Base-by-base conservation (phyloP, 208 protist genomes). In the Polymyxa betae region DNA sequence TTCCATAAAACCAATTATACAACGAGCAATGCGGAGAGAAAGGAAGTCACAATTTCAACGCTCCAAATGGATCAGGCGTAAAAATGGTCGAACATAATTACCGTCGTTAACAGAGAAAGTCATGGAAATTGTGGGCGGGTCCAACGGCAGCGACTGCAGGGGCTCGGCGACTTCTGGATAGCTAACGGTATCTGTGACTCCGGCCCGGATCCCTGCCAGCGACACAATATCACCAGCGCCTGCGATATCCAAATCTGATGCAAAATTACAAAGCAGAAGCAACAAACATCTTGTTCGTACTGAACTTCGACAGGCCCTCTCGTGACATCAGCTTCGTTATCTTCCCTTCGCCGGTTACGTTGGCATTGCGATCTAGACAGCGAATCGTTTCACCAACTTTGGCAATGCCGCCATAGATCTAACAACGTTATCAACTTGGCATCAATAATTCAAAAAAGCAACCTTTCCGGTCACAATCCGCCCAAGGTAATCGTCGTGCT, bases 101-200 rank as follows among this genome's bases (percentile, higher is more conserved):
- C 72, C 72, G n/a, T 82, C 72, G n/a, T 82, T 82, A 5, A 82
- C 72, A n/a, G 72, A 82, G n/a, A 82, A 82, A 12, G 72, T 82
- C 72, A 82, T 82, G 35, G 72, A 82, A 82, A 82, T 82, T n/a
- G 72, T 82, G 12, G 72, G 72, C n/a, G 72, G 72, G 72, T 82
- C 72, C 72, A 82, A 43, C 5, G 72, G 72, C 5, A 82, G 40
- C 5, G 72, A 82, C 35, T 82, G 5, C 16, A 82, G 5, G 35
- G 72, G 35, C n/a, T 82, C 72, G 40, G n/a, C 72, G 35, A 82
- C 72, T 35, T 82, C 40, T 16, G 72, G 16, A 43, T 5, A 35
- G 16, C 16, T n/a, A 20, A 82, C 72, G 5, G 72, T 82, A 45
- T 82, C 72, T 20, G 72, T 82, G n/a, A 82, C 72, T 35, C 72